Percentiles rank a stretch among this genome's conserved stretches.
Conservation (phyloP, 441 rosid genomes). For the Manihot esculenta region DNA sequence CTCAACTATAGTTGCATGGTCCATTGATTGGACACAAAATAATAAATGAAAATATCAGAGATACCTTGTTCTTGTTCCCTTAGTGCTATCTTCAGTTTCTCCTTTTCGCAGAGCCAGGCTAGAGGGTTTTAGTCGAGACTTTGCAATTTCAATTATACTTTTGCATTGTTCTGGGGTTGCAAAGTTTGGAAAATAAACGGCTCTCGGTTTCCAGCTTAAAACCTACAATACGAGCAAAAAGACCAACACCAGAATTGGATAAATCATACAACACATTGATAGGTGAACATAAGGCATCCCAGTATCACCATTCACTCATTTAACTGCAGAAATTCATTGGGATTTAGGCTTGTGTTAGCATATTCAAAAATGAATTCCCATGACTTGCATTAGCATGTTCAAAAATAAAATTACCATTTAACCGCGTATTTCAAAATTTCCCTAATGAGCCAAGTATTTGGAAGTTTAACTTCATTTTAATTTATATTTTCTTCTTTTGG, state of each 20-base stretch:
- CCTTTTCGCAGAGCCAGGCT: constrained; percentile 73
- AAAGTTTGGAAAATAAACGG: constrained; percentile 76
- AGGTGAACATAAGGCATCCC: not conserved
- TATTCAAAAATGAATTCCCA: no score
- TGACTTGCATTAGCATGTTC: not conserved
- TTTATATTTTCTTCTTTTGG: not conserved
- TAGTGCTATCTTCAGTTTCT: constrained; percentile 74
- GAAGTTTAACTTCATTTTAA: not conserved
- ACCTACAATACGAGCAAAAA: constrained; percentile 44
- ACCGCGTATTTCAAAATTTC: not conserved
- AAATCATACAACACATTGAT: not conserved
- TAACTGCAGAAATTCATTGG: not conserved
- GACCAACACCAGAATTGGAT: not conserved
- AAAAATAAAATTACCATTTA: not conserved
- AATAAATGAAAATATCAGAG: constrained; percentile 4
- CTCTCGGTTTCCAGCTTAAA: constrained; percentile 89
- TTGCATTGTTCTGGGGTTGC: constrained; percentile 71
- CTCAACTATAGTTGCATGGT: constrained; percentile 11
- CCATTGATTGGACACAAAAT: not conserved
- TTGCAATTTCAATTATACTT: constrained; percentile 52
- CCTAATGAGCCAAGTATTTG: not conserved
- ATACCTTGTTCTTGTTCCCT: constrained; percentile 86
- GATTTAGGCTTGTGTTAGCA: not conserved
- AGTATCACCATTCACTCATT: not conserved
- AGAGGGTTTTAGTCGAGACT: constrained; percentile 63